phyloP scores from a whole-genome alignment of 768 basidiomycete species.

The Termitomyces sp. region DNA sequence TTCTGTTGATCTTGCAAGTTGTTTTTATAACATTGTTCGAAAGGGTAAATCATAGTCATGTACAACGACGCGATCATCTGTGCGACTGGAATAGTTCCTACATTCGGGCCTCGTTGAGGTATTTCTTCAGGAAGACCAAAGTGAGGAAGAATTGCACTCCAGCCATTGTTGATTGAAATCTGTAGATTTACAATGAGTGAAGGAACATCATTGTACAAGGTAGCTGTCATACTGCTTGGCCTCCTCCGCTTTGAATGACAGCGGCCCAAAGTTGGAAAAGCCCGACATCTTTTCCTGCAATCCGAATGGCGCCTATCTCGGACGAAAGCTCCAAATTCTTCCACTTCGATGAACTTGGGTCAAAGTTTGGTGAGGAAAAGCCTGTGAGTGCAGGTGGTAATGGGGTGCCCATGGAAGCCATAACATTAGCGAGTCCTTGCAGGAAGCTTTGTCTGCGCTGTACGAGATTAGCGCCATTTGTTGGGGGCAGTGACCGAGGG shows the following conservation, averaged over 20 bases:
- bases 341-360: conserved; percentile 60
- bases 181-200: conserved; percentile 18
- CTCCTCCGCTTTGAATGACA: conserved; percentile 58
- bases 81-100: conserved; percentile 45
- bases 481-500: conserved; percentile 28
- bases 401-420: conserved; percentile 52
- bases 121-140: conserved; percentile 60
- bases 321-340: conserved; percentile 55
- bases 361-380: conserved; percentile 49
- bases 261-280: conserved; percentile 68
- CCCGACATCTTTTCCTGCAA: conserved; percentile 73
- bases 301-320: conserved; percentile 58
- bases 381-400: conserved; percentile 74
- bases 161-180: conserved; percentile 48
- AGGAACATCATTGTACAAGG: conserved; percentile 7
- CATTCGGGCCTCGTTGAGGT: conserved; percentile 34
- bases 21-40: conserved; percentile 66
- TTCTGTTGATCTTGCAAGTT: conserved; percentile 57
- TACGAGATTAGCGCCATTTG: conserved; percentile 30
- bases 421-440: conserved; percentile 50
- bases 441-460: conserved; percentile 60
- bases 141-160: conserved; percentile 47
- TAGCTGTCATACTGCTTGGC: conserved; percentile 42
- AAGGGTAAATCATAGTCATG: conserved; percentile 55
- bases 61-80: conserved; percentile 53